Evolutionary conservation across 139 green algal species (phyloP), one percentile per base, ranked within the genome.

Genomic region (Tetraselmis striata): DNA sequence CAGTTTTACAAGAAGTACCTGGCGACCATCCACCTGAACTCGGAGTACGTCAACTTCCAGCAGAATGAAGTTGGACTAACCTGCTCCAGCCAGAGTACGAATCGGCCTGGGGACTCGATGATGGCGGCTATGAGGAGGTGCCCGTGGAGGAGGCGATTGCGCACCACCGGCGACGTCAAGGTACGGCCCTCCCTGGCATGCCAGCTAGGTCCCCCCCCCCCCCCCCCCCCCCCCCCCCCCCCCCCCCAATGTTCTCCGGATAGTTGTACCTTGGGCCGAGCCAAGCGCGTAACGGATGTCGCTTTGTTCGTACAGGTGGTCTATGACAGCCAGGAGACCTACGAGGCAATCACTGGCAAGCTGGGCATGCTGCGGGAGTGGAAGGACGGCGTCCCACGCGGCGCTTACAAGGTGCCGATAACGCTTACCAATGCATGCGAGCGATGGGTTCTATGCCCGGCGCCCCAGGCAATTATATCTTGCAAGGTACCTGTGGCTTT

Each of bases 351-450:
- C 25, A 86, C 85, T 28, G 24, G 27, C 2, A 26, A 2, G 11
- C 32, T 84, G 59, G 74, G 67, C 5, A 81, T 83, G 59, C 59
- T 83, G 59, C n/a, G 30, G 1, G 84, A 85, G 26, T 83, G 77
- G 81, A 79, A 87, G 83, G 87, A 91, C 79, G 87, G 85, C 27
- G 82, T 91, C 1, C 87, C 87, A 0, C 83, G 87, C 0, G 87
- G 75, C 11, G 83, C 81, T 0, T 91, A 89, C 80, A 67, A 67
- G 45, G 45, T 67, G 45, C 5, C n/a, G n/a, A n/a, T n/a, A n/a
- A n/a, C n/a, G n/a, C n/a, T n/a, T n/a, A n/a, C n/a, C n/a, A n/a
- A n/a, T n/a, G n/a, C n/a, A n/a, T n/a, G n/a, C n/a, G n/a, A n/a
- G n/a, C n/a, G n/a, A n/a, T n/a, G n/a, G n/a, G n/a, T n/a, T n/a